phyloP scores from a whole-genome alignment of 805 yeast species.

The Starmerella gropengiesseri region DNA sequence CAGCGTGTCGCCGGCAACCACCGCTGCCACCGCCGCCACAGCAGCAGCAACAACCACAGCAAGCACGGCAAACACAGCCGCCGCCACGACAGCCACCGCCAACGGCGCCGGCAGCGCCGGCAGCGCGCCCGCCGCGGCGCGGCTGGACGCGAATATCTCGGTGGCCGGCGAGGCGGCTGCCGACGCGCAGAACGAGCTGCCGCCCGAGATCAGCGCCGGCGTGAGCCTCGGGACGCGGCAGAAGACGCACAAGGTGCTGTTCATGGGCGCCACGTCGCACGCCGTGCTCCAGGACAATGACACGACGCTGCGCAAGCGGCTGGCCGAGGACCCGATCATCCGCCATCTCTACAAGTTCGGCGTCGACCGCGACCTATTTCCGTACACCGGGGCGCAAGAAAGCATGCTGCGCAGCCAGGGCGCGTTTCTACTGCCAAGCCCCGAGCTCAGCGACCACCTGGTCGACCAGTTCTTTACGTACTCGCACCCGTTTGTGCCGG shows the following conservation, averaged over 20 bases:
- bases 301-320: not conserved
- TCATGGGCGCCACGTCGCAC: constrained; percentile 13
- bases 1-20: constrained; percentile 25
- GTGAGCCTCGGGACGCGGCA: not conserved
- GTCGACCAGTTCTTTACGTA: constrained; percentile 51
- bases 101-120: not conserved
- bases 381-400: constrained; percentile 28
- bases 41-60: not conserved
- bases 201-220: constrained; percentile 2
- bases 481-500: constrained; percentile 60
- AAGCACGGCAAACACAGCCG: not conserved
- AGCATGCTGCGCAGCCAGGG: constrained; percentile 49
- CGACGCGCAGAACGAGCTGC: constrained; percentile 2
- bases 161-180: not conserved
- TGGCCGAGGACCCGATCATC: constrained; percentile 2
- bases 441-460: constrained; percentile 47
- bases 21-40: no score
- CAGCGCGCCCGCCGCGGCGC: constrained; percentile 7
- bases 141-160: not conserved
- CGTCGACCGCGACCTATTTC: constrained; percentile 1
- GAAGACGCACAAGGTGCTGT: constrained; percentile 2
- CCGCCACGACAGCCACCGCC: not conserved
- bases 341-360: not conserved
- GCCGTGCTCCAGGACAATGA: constrained; percentile 3
- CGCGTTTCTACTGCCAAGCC: constrained; percentile 57